Evolutionary conservation across 805 yeast species (phyloP), one percentile per base, ranked within the genome.

Genomic region (fission yeast (Schizosaccharomyces pombe)): DNA sequence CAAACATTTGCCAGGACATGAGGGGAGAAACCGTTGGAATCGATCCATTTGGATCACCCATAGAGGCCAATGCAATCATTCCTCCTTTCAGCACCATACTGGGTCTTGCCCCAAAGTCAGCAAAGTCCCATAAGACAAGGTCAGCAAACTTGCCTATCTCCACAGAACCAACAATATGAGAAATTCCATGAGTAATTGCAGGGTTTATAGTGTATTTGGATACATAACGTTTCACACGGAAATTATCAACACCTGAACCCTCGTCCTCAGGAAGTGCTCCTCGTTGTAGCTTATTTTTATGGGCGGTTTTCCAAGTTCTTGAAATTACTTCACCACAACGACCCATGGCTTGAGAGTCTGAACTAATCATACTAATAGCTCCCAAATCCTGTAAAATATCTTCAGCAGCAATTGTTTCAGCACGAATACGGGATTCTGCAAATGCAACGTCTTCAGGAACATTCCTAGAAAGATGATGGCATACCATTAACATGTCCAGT

Each of bases 261-360:
- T 52, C 54, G 29, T 52, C 54, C 26, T 52, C 47, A 5, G 54
- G 54, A 14, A 52, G 26, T 47, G 11, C 24, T 24, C 54, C 54
- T 8, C 54, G 54, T 19, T 52, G 47, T 16, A 11, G 6, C 28
- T 52, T 52, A 31, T 52, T 52, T 32, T 52, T 52, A 34, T 32
- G 47, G 5, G 54, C 54, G 6, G 54, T 52, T n/a, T 52, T 52
- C 54, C 54, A 52, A n/a, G 47, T 52, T 16, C 54, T 32, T 16
- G 28, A 34, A n/a, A 52, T 33, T 9, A 52, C 54, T 34, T 52
- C 54, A 34, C 54, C 54, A 19, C 54, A 52, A 19, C 54, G 54
- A 12, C 54, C 54, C 54, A 52, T 52, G 19, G 47, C 54, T 52
- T 52, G 54, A 34, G 54, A 52, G 26, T 52, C 54, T n/a, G 54